These are phyloP conservation scores for Tolypocladium guangdongense DNA, from an alignment of 2,329 filamentous ascomycete genomes.

Conservation along the genomic window DNA sequence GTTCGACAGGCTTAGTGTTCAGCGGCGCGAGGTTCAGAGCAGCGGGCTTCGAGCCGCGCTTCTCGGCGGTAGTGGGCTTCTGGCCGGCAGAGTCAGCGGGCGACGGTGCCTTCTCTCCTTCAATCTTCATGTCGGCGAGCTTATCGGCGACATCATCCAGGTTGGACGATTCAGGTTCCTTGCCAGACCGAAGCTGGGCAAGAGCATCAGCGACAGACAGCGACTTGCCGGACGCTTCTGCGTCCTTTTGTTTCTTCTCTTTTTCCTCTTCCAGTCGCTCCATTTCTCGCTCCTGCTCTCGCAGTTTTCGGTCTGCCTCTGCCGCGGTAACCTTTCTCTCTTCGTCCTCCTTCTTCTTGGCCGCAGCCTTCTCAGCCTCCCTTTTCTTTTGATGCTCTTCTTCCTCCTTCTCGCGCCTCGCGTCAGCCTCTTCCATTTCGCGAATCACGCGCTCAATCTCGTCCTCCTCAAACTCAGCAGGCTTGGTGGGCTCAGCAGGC, in stretches of 20 bases:
- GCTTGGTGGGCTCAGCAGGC: slow-evolving; percentile 21
- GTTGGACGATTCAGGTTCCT: slow-evolving; percentile 27
- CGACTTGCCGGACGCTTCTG: slow-evolving; percentile 37
- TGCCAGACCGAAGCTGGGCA: slow-evolving; percentile 25
- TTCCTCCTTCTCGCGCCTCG: slow-evolving; percentile 36
- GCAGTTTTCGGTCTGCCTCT: slow-evolving; percentile 54
- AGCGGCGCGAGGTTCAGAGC: slow-evolving; percentile 77
- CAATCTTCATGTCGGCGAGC: slow-evolving; percentile 39
- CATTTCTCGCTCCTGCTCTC: slow-evolving; percentile 62
- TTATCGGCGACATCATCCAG: slow-evolving; percentile 34
- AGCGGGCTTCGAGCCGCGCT: slow-evolving; percentile 63
- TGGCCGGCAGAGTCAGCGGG: slow-evolving; percentile 32
- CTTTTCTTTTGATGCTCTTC: slow-evolving; percentile 35
- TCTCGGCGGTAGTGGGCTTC: slow-evolving; percentile 45
- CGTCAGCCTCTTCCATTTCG: slow-evolving; percentile 50
- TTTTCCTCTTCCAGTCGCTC: slow-evolving; percentile 62
- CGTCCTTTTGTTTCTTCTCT: slow-evolving; percentile 42
- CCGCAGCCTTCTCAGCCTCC: slow-evolving; percentile 32
- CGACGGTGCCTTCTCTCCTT: slow-evolving; percentile 28
- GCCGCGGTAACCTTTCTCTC: slow-evolving; percentile 34
- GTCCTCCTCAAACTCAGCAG: slow-evolving; percentile 36
- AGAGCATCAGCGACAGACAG: slow-evolving; percentile 42
- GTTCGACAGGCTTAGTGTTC: slow-evolving; percentile 77
- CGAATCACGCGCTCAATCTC: slow-evolving; percentile 49
- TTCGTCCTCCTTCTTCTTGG: slow-evolving; percentile 39